Evolutionary conservation across 2,329 filamentous ascomycete species (phyloP), one percentile per base, ranked within the genome.

Genomic region (Fusarium globosum): DNA sequence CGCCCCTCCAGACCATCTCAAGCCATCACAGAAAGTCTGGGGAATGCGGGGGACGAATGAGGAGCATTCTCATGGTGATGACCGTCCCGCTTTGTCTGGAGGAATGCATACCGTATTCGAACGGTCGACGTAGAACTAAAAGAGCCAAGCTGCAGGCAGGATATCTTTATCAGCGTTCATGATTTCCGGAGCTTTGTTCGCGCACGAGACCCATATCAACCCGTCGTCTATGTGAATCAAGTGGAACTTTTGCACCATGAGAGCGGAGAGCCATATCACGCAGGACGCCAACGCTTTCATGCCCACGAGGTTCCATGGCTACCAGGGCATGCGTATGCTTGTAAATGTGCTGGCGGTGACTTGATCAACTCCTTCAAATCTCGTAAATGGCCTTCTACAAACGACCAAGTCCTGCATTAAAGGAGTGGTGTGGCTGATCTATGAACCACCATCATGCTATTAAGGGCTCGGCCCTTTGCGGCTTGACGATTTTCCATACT

Each of bases 241-340:
- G 68, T 62, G 72, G 72, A 73, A 75, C 72, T 75, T 75, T 75
- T 75, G 72, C 61, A 30, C 45, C 38, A 38, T 51, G 55, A 53
- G 51, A 72, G 69, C 69, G 68, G 72, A 74, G 72, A 72, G 72
- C 52, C 52, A 51, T 72, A 39, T 30, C 42, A 66, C 53, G 70
- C 65, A 58, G 60, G 52, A 15, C 39, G 30, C 55, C 41, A 73
- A 59, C 49, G 45, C 30, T 49, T 30, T 55, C 45, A 62, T 49
- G 43, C 56, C 49, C 56, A 68, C 55, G 46, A 56, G 49, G 42
- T 46, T 69, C 36, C 55, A 56, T 72, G 51, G 56, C 58, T 60
- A 60, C 38, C 39, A 59, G 49, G 58, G 41, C 55, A 55, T 58
- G 53, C 39, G 43, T 64, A 30, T 10, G 21, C 35, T 43, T 60